Evolutionary conservation across 2,329 filamentous ascomycete species (phyloP).

Genomic region (Sporothrix curviconia): DNA sequence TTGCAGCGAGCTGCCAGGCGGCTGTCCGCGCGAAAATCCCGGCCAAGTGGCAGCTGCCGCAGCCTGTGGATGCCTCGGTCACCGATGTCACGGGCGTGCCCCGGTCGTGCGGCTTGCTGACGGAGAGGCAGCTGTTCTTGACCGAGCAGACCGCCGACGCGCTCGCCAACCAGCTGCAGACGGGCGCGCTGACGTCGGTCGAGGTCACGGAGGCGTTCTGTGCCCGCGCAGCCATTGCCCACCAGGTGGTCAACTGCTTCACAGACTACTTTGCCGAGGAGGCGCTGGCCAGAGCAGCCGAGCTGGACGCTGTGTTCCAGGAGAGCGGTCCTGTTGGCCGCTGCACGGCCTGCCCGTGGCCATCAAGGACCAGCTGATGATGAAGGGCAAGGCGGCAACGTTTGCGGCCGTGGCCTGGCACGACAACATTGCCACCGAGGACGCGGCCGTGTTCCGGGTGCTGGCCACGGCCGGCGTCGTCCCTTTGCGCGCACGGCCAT

Average conservation of each 20-base stretch:
- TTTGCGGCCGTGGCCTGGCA: conserved; percentile 5
- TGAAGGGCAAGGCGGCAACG: conserved; percentile 12
- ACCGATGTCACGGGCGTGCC: conserved; percentile 9
- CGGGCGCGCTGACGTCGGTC: conserved; percentile 6
- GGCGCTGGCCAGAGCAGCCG: conserved; percentile 27
- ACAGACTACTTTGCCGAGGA: conserved; percentile 34
- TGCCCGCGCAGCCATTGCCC: conserved; percentile 12
- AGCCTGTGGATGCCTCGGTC: not conserved
- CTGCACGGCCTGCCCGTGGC: conserved; percentile 41
- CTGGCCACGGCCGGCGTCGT: conserved; percentile 24
- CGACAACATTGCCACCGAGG: conserved; percentile 15
- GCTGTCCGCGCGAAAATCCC: not conserved
- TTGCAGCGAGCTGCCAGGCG: not conserved
- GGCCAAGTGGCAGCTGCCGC: not conserved
- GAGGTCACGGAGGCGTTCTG: conserved; percentile 13
- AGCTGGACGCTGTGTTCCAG: conserved; percentile 28
- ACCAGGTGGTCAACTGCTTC: conserved; percentile 33
- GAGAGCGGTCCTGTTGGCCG: conserved; percentile 27
- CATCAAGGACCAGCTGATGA: conserved; percentile 28
- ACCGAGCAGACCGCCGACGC: conserved; percentile 12
- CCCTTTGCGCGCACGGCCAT: conserved; percentile 20
- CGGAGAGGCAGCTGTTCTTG: conserved; percentile 8
- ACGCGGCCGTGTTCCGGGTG: conserved; percentile 21
- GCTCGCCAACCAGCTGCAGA: conserved; percentile 1
- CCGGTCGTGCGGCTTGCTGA: conserved; percentile 9